Base-by-base conservation (phyloP, 2,329 filamentous ascomycete species). In the Colletotrichum sp. region DNA sequence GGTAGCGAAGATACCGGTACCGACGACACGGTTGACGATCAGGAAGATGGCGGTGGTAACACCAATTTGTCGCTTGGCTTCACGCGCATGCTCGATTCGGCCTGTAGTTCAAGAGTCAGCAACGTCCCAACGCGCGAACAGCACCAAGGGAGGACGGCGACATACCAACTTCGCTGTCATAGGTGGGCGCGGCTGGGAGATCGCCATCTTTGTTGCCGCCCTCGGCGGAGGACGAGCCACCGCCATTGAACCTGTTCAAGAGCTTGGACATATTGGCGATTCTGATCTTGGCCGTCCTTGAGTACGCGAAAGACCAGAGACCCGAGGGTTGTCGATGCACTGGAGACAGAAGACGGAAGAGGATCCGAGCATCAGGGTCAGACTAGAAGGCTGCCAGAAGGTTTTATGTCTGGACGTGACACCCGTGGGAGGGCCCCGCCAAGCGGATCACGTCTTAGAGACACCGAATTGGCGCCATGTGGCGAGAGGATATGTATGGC, bases 1-100 rank as follows among this genome's bases (percentile, higher is more conserved):
- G 0, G 92, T 93, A 2, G 92, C 90, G 79, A 93, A 93, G 83
- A 94, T 93, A 77, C 92, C 92, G 13, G 91, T 93, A 57, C 92
- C 92, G 72, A 94, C 90, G 85, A 93, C 91, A 74, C 91, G 90
- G 85, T 93, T 93, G 82, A 93, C 90, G 81, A 93, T 92, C 73
- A 92, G 85, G 82, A 92, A 90, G 24, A 88, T 84, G 24, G 91
- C 91, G 7, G 88, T 90, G 63, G 87, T 82, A 64, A 91, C 80
- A 63, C 90, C 90, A 73, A 92, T 91, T 80, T 91, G 88, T 52
- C 90, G 86, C 79, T 90, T 90, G 74, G 85, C 85, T 8, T 90
- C 87, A 55, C 86, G 85, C 7, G 85, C 88, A 63, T 82, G 65
- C 39, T 86, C 82, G 52, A 87, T 81, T 39, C 80, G 80, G 30